These are phyloP conservation scores for Meira miltonrushii DNA, from an alignment of 1,284 basidiomycete species.

Conservation along the genomic window DNA sequence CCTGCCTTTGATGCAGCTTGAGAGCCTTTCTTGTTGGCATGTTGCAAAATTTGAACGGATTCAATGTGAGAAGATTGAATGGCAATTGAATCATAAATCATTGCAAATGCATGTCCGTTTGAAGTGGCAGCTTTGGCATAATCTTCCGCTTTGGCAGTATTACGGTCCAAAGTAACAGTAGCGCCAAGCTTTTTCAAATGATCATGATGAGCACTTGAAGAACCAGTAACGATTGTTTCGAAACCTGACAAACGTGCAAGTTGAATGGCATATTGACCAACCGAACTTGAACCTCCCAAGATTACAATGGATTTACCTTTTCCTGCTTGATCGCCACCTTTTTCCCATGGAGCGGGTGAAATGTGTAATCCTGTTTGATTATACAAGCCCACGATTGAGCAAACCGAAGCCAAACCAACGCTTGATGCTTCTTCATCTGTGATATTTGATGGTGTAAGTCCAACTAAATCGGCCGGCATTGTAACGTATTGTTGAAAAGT, in stretches of 20 bases:
- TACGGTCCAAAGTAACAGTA: constrained; percentile 23
- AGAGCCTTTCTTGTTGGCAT: constrained; percentile 1
- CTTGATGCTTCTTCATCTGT: constrained; percentile 35
- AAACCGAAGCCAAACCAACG: constrained; percentile 30
- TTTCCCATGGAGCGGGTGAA: constrained; percentile 29
- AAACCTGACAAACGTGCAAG: constrained; percentile 35
- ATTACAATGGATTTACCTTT: constrained; percentile 33
- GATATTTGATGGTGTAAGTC: constrained; percentile 27
- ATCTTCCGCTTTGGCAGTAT: constrained; percentile 12
- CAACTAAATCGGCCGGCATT: constrained; percentile 26
- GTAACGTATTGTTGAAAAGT: constrained; percentile 40
- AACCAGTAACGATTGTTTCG: constrained; percentile 28
- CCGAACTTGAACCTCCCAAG: constrained; percentile 29
- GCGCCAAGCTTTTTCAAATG: constrained; percentile 31
- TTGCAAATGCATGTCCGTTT: constrained; percentile 9
- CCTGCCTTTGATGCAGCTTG: neutral
- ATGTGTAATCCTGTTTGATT: constrained; percentile 17
- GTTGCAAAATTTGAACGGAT: constrained; percentile 29
- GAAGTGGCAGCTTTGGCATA: constrained; percentile 15
- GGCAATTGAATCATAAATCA: constrained; percentile 34
- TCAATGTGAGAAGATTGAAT: constrained; percentile 22
- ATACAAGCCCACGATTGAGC: constrained; percentile 26
- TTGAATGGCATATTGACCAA: constrained; percentile 42
- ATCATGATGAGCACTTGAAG: constrained; percentile 22
- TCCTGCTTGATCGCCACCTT: constrained; percentile 20